Conservation (phyloP, 306 rosid genomes). For the Leucaena leucocephala region DNA sequence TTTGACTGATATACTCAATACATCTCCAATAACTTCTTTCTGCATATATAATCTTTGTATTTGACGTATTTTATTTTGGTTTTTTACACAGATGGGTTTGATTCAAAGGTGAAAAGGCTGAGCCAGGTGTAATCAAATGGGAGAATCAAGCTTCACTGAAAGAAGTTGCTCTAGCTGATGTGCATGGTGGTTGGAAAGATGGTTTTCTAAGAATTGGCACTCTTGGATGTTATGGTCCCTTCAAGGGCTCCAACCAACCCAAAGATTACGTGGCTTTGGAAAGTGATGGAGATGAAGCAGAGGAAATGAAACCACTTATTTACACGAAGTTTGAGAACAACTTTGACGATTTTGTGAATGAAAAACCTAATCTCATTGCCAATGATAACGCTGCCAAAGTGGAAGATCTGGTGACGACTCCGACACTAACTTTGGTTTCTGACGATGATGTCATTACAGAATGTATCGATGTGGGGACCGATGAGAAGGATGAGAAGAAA, state of each 20-base stretch:
- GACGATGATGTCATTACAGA: conserved; percentile 46
- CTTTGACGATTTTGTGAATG: conserved; percentile 45
- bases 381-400: conserved; percentile 23
- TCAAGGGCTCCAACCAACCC: conserved; percentile 51
- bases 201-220: conserved; percentile 94
- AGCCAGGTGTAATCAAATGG: conserved; percentile 41
- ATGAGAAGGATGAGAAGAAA: conserved; percentile 62
- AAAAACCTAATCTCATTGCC: conserved; percentile 1
- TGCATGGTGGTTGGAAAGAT: conserved; percentile 74
- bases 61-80: background rate
- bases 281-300: conserved; percentile 40
- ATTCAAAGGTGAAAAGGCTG: conserved; percentile 56
- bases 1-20: conserved; percentile 6
- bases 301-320: conserved; percentile 86
- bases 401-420: conserved; percentile 40
- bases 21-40: background rate
- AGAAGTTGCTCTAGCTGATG: conserved; percentile 64
- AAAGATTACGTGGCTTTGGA: conserved; percentile 59
- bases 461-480: conserved; percentile 23
- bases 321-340: conserved; percentile 53
- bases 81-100: conserved; percentile 55
- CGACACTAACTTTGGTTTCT: conserved; percentile 39
- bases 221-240: conserved; percentile 66
- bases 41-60: background rate
- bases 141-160: conserved; percentile 66